Percentiles rank a stretch among this genome's conserved stretches.
Evolutionary conservation across 129 eudicot species (phyloP).

Genomic region (Apium graveolens): DNA sequence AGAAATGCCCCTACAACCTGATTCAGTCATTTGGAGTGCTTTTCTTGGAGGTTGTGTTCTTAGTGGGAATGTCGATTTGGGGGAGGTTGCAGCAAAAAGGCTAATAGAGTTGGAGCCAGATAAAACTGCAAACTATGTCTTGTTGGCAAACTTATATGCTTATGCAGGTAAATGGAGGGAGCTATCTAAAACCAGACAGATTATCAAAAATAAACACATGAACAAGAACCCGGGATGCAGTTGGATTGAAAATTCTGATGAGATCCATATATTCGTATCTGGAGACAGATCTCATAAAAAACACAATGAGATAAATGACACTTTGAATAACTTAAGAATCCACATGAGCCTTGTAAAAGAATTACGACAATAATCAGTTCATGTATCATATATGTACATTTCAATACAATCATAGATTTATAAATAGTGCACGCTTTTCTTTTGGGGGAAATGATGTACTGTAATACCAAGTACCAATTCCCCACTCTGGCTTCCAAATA

Average conservation of each 20-base stretch:
- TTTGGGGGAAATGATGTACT: background rate
- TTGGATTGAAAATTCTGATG: conserved; percentile 5
- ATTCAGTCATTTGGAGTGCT: conserved; percentile 17
- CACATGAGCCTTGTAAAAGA: conserved; percentile 10
- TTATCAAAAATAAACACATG: conserved; percentile 14
- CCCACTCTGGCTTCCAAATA: background rate
- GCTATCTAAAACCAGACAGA: conserved; percentile 4
- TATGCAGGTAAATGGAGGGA: conserved; percentile 19
- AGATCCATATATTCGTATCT: background rate
- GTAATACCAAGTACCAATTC: background rate
- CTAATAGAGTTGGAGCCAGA: conserved; percentile 6
- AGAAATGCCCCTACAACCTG: conserved; percentile 3
- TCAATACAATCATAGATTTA: background rate
- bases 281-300: conserved; percentile 8
- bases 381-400: conserved; percentile 1
- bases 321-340: conserved; percentile 4
- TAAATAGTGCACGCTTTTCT: background rate
- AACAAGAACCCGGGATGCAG: conserved; percentile 11
- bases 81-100: conserved; percentile 11
- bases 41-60: conserved; percentile 10
- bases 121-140: conserved; percentile 5
- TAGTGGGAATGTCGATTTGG: background rate
- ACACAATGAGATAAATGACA: background rate
- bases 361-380: background rate
- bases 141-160: conserved; percentile 21